Evolutionary conservation across 176 grass and related monocot genomes (phyloP).

Genomic region (Elymus sibiricus): DNA sequence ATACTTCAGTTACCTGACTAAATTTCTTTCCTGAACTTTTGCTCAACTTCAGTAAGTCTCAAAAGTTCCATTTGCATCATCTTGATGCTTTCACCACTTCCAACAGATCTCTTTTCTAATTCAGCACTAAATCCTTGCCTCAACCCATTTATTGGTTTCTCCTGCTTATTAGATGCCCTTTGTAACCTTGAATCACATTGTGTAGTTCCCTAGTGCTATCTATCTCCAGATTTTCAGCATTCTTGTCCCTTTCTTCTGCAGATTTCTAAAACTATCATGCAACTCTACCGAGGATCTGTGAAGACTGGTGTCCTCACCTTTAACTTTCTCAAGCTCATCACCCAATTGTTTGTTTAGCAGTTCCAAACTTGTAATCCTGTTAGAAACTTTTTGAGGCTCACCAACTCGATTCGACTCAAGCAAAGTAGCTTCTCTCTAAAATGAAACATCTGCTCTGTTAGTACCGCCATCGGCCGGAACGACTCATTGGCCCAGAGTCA

Average conservation of each 20-base stretch:
- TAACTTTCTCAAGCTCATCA: conserved; percentile 37
- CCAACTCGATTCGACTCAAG: conserved; percentile 35
- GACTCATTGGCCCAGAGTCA: no score
- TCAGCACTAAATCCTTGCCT: conserved; percentile 42
- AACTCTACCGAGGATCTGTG: conserved; percentile 26
- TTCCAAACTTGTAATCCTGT: conserved; percentile 38
- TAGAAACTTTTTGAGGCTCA: background rate
- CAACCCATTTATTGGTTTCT: conserved; percentile 60
- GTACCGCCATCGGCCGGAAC: background rate
- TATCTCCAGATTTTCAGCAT: conserved; percentile 48
- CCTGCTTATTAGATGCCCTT: conserved; percentile 57
- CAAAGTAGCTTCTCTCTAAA: conserved; percentile 62
- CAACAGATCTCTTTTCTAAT: conserved; percentile 36
- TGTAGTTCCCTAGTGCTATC: conserved; percentile 44
- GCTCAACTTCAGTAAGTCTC: conserved; percentile 59
- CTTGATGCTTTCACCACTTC: conserved; percentile 28
- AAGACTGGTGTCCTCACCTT: conserved; percentile 25
- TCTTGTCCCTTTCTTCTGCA: conserved; percentile 40
- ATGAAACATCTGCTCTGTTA: conserved; percentile 74
- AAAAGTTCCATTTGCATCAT: conserved; percentile 64
- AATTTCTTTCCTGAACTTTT: conserved; percentile 60
- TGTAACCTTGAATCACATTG: conserved; percentile 55
- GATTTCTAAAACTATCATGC: conserved; percentile 25
- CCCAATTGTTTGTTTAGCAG: conserved; percentile 44
- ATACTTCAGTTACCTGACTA: conserved; percentile 40